Percentiles rank a stretch among this genome's conserved stretches.
These are phyloP conservation scores for Jaltomata sinuosa DNA, from an alignment of 257 asterid genomes.

Conservation along the genomic window DNA sequence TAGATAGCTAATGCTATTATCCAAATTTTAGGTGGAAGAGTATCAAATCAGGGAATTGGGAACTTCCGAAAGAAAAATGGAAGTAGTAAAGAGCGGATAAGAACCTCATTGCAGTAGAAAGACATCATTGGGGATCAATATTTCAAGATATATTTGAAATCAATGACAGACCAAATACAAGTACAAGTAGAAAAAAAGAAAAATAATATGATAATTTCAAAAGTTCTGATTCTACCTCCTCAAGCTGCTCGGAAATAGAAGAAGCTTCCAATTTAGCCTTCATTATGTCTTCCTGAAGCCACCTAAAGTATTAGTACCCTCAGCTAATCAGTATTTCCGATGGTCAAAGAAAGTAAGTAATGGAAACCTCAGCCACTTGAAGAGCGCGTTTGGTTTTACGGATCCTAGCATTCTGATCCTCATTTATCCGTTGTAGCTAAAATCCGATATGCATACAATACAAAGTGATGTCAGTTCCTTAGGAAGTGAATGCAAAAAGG, in stretches of 20 bases:
- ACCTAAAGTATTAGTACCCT: slow-evolving; percentile 5
- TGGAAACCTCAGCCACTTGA: slow-evolving; percentile 36
- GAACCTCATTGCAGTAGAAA: background rate
- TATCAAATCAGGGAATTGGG: background rate
- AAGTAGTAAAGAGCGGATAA: background rate
- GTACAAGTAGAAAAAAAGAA: background rate
- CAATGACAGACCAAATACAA: background rate
- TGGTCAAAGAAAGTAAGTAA: background rate
- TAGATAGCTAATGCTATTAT: background rate
- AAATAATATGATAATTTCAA: background rate
- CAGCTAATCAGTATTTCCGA: background rate
- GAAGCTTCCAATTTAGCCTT: slow-evolving; percentile 39
- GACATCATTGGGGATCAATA: background rate
- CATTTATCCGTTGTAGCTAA: slow-evolving; percentile 33
- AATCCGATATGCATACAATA: background rate
- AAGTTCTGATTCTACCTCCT: slow-evolving; percentile 18
- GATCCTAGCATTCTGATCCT: slow-evolving; percentile 32
- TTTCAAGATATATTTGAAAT: background rate
- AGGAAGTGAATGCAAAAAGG: background rate
- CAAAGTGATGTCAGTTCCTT: background rate
- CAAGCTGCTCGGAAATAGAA: slow-evolving; percentile 19
- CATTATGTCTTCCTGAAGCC: slow-evolving; percentile 39
- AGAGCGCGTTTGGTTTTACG: slow-evolving; percentile 30
- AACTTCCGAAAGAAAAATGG: background rate
- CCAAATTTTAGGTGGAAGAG: background rate